Base-by-base conservation (phyloP, 495 filamentous ascomycete species). In the Neurospora sp. region DNA sequence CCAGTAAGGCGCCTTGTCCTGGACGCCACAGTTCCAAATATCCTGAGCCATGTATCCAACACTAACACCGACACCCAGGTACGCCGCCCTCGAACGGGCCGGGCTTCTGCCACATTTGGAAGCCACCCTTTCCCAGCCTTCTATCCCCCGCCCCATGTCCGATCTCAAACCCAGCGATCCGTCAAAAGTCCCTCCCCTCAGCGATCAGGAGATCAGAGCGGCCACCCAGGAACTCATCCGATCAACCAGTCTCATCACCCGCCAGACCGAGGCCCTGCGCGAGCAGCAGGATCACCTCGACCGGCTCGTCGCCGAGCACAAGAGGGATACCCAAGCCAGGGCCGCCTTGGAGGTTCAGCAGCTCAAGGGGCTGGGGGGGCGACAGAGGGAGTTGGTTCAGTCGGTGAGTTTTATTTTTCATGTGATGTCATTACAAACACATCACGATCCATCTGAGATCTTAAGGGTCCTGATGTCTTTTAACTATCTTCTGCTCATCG, bases 151-250 rank as follows among this genome's bases (percentile, higher is more conserved):
- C n/a, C n/a, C 48, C 48, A 59, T 27, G 48, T 59, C 48, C 23
- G 23, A 31, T 62, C 54, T 31, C 23, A 62, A 8, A 62, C 27
- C 12, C 54, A 62, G 54, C 54, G 54, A 62, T 62, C 54, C 54
- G 54, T 31, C 54, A 3, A 62, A 31, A 62, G 75, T 82, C 18
- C 81, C 77, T 69, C 76, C 78, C 11, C 69, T 86, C 69, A 78
- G 75, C 69, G 82, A 86, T 37, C 77, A 80, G 18, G 82, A 86
- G 69, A 80, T 85, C 75, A 80, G 75, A 70, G 73, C 78, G 69
- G 85, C 84, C 70, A 83, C 85, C 70, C 78, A 84, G 27, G 81
- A 86, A 72, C 80, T 86, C 11, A 81, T 81, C 35, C 76, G 83
- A 39, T 86, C 84, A 4, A 86, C 85, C 42, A 82, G 80, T 39